Evolutionary conservation across 768 basidiomycete genomes (phyloP), one percentile per base, ranked within the genome.

Genomic region (Podaxis sp.): DNA sequence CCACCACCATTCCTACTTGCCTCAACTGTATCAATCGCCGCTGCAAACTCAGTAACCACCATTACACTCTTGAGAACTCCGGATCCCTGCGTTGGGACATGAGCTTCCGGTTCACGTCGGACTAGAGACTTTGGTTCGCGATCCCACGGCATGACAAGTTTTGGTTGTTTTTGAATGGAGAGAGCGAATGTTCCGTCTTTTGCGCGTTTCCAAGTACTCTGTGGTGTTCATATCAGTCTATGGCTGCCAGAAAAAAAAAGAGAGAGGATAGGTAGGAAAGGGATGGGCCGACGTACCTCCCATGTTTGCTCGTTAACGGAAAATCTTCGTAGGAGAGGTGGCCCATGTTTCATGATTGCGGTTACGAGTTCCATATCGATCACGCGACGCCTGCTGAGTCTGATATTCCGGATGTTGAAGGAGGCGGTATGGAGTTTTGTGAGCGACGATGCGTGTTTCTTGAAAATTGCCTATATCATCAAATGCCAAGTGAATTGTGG

Each of bases 401-500:
- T 76, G 15, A 69, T 68, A 58, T 74, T 75, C 62, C 70, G 70
- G n/a, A 79, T 70, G 15, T 71, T 66, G 60, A 80, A 73, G 11
- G 65, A 70, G 13, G 70, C 73, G 2, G 75, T 74, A 59, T 74
- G 77, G 12, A 82, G 69, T 24, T 53, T 56, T 11, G 55, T 52
- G 36, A 78, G 59, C 11, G 58, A 58, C 3, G 65, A 49, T 1
- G 66, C 46, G 48, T 68, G 58, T 44, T 71, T 65, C 22, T 65
- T 66, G 64, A 78, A 76, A 7, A 68, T 63, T 38, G 68, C 68
- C 73, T 74, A 20, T n/a, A 46, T 10, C 26, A 4, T 12, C 15
- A 13, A n/a, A 12, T 11, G 24, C 38, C 15, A 33, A 51, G 54
- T 30, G 26, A 60, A 33, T 40, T 4, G 17, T 8, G 57, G 24